phyloP scores from a whole-genome alignment of 768 basidiomycete species.

The Podaxis sp. region DNA sequence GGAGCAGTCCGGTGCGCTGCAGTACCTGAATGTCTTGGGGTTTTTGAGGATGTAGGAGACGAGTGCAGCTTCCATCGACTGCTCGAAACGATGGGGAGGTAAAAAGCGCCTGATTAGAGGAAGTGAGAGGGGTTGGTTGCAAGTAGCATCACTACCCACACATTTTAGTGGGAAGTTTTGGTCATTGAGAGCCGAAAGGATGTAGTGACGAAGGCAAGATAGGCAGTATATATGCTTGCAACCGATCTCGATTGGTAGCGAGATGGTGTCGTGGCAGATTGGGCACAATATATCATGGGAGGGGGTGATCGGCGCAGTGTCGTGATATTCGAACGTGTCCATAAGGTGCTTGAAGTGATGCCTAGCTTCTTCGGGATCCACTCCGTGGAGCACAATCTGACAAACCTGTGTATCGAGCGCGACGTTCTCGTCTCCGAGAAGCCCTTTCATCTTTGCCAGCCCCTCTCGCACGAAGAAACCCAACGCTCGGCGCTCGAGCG shows the following conservation, averaged over 20 bases:
- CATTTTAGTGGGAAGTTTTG: slow-evolving; percentile 62
- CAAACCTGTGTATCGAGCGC: slow-evolving; percentile 38
- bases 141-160: slow-evolving; percentile 58
- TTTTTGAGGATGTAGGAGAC: slow-evolving; percentile 52
- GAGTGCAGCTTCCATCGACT: slow-evolving; percentile 55
- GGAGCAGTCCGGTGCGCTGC: slow-evolving; percentile 71
- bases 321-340: slow-evolving; percentile 19
- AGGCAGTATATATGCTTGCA: slow-evolving; percentile 54
- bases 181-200: slow-evolving; percentile 39
- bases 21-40: slow-evolving; percentile 59
- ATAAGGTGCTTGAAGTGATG: slow-evolving; percentile 47
- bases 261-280: slow-evolving; percentile 49
- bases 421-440: slow-evolving; percentile 55
- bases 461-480: slow-evolving; percentile 54
- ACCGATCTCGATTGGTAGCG: slow-evolving; percentile 38
- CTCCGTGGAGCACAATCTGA: slow-evolving; percentile 44
- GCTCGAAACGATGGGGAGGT: slow-evolving; percentile 45
- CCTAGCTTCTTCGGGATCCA: slow-evolving; percentile 57
- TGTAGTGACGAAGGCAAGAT: slow-evolving; percentile 46
- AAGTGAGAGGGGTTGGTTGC: slow-evolving; percentile 52
- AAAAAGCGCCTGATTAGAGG: slow-evolving; percentile 52
- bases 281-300: slow-evolving; percentile 39
- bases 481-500: slow-evolving; percentile 38
- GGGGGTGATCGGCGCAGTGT: background rate
- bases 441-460: slow-evolving; percentile 48